These are phyloP conservation scores for Globisporangium splendens DNA, from an alignment of 352 stramenopile genomes.

Conservation along the genomic window DNA sequence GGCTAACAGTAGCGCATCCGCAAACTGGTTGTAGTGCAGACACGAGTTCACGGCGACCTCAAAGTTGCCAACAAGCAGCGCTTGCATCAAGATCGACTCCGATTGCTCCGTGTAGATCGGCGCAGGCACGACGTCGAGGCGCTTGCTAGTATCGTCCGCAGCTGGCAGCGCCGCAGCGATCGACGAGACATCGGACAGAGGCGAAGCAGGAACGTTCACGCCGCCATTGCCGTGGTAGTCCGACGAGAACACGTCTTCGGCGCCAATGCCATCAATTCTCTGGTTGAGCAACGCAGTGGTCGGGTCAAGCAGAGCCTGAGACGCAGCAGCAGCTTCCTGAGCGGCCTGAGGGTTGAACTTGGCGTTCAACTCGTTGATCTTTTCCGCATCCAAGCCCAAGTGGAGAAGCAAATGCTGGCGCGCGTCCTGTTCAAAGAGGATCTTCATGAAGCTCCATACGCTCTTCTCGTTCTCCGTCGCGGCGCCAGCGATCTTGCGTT, in stretches of 20 bases:
- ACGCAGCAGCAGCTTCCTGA: conserved; percentile 19
- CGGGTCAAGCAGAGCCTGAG: conserved; percentile 29
- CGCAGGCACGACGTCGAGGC: conserved; percentile 52
- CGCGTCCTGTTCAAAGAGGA: conserved; percentile 94
- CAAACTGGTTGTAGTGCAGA: conserved; percentile 93
- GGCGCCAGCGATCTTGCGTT: conserved; percentile 78
- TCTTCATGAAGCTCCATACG: conserved; percentile 92
- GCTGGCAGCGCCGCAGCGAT: conserved; percentile 40
- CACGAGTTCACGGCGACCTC: conserved; percentile 97
- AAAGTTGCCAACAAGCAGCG: conserved; percentile 97
- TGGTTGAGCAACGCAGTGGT: conserved; percentile 52
- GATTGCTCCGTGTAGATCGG: conserved; percentile 88
- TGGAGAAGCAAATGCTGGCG: conserved; percentile 93
- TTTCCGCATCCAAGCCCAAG: conserved; percentile 92
- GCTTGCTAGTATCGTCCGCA: conserved; percentile 73
- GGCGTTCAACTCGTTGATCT: conserved; percentile 84
- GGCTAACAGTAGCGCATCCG: conserved; percentile 94
- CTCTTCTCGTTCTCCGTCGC: conserved; percentile 63
- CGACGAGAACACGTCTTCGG: conserved; percentile 77
- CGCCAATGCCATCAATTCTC: conserved; percentile 63
- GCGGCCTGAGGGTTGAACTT: conserved; percentile 68
- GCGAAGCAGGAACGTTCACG: conserved; percentile 25
- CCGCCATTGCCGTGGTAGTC: conserved; percentile 50
- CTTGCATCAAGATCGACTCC: conserved; percentile 92
- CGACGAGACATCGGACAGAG: conserved; percentile 47